Evolutionary conservation across 129 eudicot species (phyloP), one percentile per base, ranked within the genome.

Genomic region (Scalesia atractyloides): DNA sequence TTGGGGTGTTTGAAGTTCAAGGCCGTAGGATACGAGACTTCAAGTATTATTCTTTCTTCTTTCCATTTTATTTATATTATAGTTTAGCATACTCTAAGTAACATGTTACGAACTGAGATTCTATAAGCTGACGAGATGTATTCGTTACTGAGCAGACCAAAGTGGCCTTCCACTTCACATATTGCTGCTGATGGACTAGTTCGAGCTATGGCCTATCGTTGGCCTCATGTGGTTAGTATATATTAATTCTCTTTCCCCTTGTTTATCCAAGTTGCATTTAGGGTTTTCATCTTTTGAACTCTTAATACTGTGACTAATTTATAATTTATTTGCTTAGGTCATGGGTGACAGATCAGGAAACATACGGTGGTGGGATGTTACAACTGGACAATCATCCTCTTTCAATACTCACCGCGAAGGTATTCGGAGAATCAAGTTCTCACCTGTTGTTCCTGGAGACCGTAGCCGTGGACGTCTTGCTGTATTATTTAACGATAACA

Each of bases 291-390:
- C 82, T 52, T 59, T 36, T 54, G 22, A 44, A 22, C 71, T 81
- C 39, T 74, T 30, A 13, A 30, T 17, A 41, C 59, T 46, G 68
- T 70, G 62, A 77, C 63, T 59, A 52, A 64, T 77, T 74, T 66
- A 69, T 69, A 60, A 64, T 77, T 74, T 66, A 69, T 69, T 54
- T 82, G 37, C 69, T 66, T 80, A 94, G 99, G 99, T 94, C 61
- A 94, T 88, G 89, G 99, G 99, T 66, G 99, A 94, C 88, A 90
- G 96, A 72, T 84, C 97, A 69, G 99, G 99, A 13, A 94, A 88
- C 80, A 88, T 94, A 65, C 91, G 97, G 17, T 94, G 99, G 99
- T 94, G 99, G 99, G 99, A 94, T 69, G 99, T 94, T 34, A 94
- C 87, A 65, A 86, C 96, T 57, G 99, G 99, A 46, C 99, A 94